Conservation (phyloP, 805 yeast species). For the Ogataea naganishii region DNA sequence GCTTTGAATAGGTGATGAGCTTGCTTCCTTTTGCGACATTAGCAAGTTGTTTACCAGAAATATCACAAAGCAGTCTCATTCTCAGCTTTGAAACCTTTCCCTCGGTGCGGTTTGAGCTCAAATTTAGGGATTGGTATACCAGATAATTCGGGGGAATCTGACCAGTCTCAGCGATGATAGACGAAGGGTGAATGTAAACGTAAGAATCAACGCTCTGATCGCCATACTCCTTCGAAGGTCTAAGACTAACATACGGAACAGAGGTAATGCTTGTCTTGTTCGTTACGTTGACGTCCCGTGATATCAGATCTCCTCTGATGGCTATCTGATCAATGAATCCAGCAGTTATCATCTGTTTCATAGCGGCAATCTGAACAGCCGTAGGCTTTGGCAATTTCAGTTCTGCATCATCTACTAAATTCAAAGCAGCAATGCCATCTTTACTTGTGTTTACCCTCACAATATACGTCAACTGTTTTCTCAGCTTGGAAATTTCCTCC, state of each 20-base stretch:
- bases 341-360: slow-evolving; percentile 87
- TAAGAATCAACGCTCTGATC: slow-evolving; percentile 37
- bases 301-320: slow-evolving; percentile 66
- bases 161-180: slow-evolving; percentile 53
- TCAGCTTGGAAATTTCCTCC: slow-evolving; percentile 76
- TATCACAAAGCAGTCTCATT: slow-evolving; percentile 69
- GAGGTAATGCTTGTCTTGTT: slow-evolving; percentile 49
- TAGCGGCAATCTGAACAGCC: slow-evolving; percentile 58
- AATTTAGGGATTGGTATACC: slow-evolving; percentile 62
- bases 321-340: slow-evolving; percentile 92
- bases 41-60: slow-evolving; percentile 65
- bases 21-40: slow-evolving; percentile 69
- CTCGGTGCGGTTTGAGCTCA: slow-evolving; percentile 37
- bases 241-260: slow-evolving; percentile 58
- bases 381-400: slow-evolving; percentile 59
- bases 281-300: slow-evolving; percentile 51
- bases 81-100: slow-evolving; percentile 40
- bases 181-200: slow-evolving; percentile 76
- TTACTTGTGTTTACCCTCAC: slow-evolving; percentile 58
- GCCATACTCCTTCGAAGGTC: slow-evolving; percentile 27
- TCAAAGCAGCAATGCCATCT: slow-evolving; percentile 47
- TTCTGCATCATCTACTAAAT: slow-evolving; percentile 28
- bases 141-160: slow-evolving; percentile 71
- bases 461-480: slow-evolving; percentile 71
- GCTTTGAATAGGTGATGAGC: slow-evolving; percentile 78